A percentile compares a stretch with the other conserved stretches of the same genome.
phyloP scores from a whole-genome alignment of 768 basidiomycete genomes.

The Amanita fuliginea region DNA sequence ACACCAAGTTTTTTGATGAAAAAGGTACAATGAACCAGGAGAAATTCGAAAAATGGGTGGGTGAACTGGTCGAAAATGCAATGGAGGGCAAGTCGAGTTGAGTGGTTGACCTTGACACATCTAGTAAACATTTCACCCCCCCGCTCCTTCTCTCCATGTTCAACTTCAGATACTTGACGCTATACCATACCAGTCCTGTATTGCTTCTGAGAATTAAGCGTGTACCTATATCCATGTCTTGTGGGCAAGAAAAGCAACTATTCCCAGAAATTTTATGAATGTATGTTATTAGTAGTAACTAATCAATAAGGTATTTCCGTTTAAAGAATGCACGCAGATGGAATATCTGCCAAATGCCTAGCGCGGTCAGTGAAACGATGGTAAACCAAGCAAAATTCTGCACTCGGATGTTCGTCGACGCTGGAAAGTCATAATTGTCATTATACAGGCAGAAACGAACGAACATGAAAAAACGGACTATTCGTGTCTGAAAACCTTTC shows the following conservation, averaged over 20 bases:
- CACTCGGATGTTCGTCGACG: constrained; percentile 85
- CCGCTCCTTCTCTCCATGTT: not conserved
- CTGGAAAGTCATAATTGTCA: constrained; percentile 27
- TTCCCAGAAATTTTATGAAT: not conserved
- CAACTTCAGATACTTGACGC: not conserved
- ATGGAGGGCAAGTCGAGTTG: constrained; percentile 53
- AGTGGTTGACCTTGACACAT: not conserved
- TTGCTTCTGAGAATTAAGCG: not conserved
- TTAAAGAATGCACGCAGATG: constrained; percentile 95
- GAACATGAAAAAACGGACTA: constrained; percentile 38
- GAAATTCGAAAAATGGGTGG: constrained; percentile 70
- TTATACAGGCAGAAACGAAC: not conserved
- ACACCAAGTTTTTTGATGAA: constrained; percentile 73
- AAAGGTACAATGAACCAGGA: constrained; percentile 71
- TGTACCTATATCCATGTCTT: not conserved
- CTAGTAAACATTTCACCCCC: not conserved
- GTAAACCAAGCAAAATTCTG: constrained; percentile 92
- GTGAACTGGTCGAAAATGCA: constrained; percentile 54
- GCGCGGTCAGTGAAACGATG: constrained; percentile 58
- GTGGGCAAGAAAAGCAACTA: not conserved
- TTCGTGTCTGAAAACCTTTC: constrained; percentile 83
- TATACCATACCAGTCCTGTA: constrained; percentile 4
- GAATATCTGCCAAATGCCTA: constrained; percentile 93
- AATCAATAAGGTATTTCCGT: constrained; percentile 89
- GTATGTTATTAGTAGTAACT: constrained; percentile 9